Percentiles rank a stretch among this genome's conserved stretches.
These are phyloP conservation scores for Colletotrichum phormii DNA, from an alignment of 2,329 filamentous ascomycete species.

Conservation along the genomic window DNA sequence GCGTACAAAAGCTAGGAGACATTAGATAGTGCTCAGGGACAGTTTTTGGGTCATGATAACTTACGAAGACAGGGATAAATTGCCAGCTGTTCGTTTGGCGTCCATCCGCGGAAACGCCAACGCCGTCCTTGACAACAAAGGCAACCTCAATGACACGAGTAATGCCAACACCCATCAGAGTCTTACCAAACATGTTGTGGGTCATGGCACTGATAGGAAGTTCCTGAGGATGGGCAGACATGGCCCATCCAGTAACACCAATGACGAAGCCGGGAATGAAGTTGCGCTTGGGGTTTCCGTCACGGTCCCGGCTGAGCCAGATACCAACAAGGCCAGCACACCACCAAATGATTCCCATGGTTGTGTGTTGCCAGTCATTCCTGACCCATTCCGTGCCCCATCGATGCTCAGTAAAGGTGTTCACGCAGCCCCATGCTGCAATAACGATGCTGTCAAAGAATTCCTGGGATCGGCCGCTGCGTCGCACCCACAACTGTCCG, in stretches of 20 bases:
- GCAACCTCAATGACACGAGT: constrained; percentile 90
- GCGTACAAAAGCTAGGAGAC: constrained; percentile 81
- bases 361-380: constrained; percentile 97
- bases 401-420: constrained; percentile 96
- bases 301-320: constrained; percentile 87
- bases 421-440: constrained; percentile 94
- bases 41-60: constrained; percentile 48
- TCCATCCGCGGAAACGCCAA: constrained; percentile 73
- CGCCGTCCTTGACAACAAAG: constrained; percentile 83
- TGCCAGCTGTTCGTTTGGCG: constrained; percentile 74
- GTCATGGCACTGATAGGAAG: constrained; percentile 88
- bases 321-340: constrained; percentile 89
- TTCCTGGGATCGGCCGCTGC: constrained; percentile 89
- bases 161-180: constrained; percentile 88
- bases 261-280: constrained; percentile 93
- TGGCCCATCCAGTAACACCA: constrained; percentile 91
- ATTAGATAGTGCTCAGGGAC: constrained; percentile 37
- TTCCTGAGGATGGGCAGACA: constrained; percentile 91
- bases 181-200: constrained; percentile 92
- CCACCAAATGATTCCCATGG: constrained; percentile 99
- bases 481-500: constrained; percentile 87
- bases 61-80: constrained; percentile 65
- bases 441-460: constrained; percentile 96
- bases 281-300: constrained; percentile 90
- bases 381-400: constrained; percentile 91